phyloP scores from a whole-genome alignment of 306 rosid genomes.

The Dryas drummondii region DNA sequence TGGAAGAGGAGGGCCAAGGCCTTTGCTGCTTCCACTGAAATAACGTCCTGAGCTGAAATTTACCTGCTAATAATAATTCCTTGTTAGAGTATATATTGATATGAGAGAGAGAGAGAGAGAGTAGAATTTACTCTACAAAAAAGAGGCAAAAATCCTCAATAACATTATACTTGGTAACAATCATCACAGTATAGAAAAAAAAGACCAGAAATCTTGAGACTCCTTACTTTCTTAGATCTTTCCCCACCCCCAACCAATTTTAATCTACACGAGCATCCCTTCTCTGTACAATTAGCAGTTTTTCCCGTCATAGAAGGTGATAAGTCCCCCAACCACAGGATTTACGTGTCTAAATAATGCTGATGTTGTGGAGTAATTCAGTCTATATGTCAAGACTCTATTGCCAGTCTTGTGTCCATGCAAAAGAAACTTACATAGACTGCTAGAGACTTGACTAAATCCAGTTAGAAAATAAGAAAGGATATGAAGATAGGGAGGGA shows the following conservation, averaged over 20 bases:
- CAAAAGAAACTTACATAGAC: neutral
- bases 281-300: neutral
- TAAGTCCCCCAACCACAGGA: neutral
- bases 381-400: neutral
- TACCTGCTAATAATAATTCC: constrained; percentile 52
- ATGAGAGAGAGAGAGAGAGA: neutral
- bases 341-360: neutral
- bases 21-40: constrained; percentile 57
- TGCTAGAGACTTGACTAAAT: neutral
- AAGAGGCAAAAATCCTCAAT: constrained; percentile 10
- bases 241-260: neutral
- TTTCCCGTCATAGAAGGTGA: neutral
- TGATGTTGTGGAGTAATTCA: neutral
- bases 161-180: neutral
- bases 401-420: neutral
- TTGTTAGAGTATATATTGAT: constrained; percentile 28
- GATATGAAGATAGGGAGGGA: neutral
- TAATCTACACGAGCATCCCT: neutral
- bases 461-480: neutral
- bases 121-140: neutral
- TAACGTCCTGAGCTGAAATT: constrained; percentile 96
- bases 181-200: neutral
- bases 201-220: constrained; percentile 4
- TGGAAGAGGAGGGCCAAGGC: constrained; percentile 63
- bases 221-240: neutral